These are phyloP conservation scores for Ogataea trehalophila DNA, from an alignment of 805 yeast species.

Conservation along the genomic window DNA sequence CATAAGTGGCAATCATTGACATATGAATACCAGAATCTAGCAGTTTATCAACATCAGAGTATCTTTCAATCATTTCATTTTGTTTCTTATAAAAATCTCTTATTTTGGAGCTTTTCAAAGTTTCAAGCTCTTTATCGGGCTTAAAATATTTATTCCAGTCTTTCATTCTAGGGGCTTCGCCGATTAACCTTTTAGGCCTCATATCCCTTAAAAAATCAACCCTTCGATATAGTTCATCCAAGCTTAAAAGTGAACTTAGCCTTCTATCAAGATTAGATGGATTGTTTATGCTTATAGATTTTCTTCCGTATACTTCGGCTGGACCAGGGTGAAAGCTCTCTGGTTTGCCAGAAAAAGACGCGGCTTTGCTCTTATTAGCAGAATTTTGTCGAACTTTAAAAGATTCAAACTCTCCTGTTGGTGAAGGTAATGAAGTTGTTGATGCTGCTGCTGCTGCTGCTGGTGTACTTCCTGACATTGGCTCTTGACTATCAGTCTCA, in stretches of 20 bases:
- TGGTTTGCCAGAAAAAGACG: slow-evolving; percentile 9
- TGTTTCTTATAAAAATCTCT: slow-evolving; percentile 50
- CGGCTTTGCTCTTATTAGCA: slow-evolving; percentile 1
- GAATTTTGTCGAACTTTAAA: neutral
- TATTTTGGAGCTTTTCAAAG: slow-evolving; percentile 25
- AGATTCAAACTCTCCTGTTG: slow-evolving; percentile 7
- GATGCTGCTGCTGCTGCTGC: slow-evolving; percentile 1
- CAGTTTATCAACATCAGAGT: slow-evolving; percentile 55
- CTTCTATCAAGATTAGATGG: slow-evolving; percentile 14
- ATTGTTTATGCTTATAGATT: slow-evolving; percentile 16
- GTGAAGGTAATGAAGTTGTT: slow-evolving; percentile 13
- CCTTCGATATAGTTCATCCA: slow-evolving; percentile 18
- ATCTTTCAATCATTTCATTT: slow-evolving; percentile 54
- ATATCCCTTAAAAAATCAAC: slow-evolving; percentile 34
- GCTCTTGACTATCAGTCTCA: neutral
- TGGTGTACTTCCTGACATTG: neutral
- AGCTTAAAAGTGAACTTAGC: slow-evolving; percentile 18
- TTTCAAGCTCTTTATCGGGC: slow-evolving; percentile 21
- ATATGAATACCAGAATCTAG: slow-evolving; percentile 68
- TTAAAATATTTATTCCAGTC: slow-evolving; percentile 35
- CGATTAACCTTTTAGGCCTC: slow-evolving; percentile 46
- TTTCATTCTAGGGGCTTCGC: slow-evolving; percentile 31
- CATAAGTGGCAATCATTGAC: slow-evolving; percentile 59
- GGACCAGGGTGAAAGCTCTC: neutral
- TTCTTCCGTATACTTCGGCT: neutral